Conservation (phyloP, 257 asterid genomes). For the Linderniella brevidens region DNA sequence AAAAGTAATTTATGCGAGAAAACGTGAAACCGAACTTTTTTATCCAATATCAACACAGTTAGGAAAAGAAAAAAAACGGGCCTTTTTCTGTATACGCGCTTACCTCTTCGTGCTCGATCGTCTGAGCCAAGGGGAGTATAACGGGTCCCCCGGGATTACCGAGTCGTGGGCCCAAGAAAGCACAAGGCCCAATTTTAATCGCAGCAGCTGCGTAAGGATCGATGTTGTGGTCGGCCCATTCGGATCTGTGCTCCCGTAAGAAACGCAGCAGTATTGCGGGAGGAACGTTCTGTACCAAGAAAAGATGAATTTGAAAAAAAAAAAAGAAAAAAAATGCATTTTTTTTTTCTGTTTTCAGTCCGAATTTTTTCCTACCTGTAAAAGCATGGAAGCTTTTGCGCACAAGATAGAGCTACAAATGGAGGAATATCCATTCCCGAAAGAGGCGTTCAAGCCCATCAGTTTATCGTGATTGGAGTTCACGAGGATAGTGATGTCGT, state of each 20-base stretch:
- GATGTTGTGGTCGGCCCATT: slow-evolving; percentile 94
- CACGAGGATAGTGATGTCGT: slow-evolving; percentile 76
- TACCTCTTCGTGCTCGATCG: slow-evolving; percentile 96
- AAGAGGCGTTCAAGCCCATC: slow-evolving; percentile 50
- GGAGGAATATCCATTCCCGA: slow-evolving; percentile 60
- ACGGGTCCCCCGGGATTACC: slow-evolving; percentile 84
- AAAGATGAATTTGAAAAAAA: not conserved
- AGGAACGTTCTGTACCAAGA: slow-evolving; percentile 54
- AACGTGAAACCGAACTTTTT: not conserved
- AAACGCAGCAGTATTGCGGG: slow-evolving; percentile 81
- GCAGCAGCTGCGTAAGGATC: slow-evolving; percentile 90
- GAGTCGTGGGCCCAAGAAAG: slow-evolving; percentile 53
- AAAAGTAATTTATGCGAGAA: too few species aligned
- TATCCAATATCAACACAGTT: not conserved
- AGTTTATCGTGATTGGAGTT: slow-evolving; percentile 65
- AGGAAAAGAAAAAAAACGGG: not conserved
- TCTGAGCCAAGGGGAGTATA: slow-evolving; percentile 91
- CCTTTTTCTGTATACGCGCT: slow-evolving; percentile 8
- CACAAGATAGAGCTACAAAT: slow-evolving; percentile 65
- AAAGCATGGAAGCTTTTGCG: slow-evolving; percentile 89
- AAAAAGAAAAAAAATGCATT: not conserved
- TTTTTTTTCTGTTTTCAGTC: too few species aligned
- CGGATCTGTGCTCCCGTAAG: slow-evolving; percentile 88
- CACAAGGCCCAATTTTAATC: slow-evolving; percentile 67
- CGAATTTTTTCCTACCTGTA: slow-evolving; percentile 37